phyloP scores from a whole-genome alignment of 2,329 filamentous ascomycete species.

The Colletotrichum scovillei region DNA sequence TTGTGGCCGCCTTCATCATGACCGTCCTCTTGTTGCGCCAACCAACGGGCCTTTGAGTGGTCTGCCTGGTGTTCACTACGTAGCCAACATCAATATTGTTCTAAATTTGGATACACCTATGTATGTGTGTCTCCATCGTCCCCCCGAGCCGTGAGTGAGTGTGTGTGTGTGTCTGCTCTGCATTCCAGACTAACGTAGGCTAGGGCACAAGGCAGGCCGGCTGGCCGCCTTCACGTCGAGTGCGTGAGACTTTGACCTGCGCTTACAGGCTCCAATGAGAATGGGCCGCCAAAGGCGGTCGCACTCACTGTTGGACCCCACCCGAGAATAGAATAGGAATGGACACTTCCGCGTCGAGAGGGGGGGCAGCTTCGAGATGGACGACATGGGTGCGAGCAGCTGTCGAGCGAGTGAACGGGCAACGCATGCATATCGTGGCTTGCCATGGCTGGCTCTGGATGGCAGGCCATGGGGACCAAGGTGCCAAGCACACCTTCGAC shows the following conservation, averaged over 20 bases:
- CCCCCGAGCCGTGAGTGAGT: not conserved
- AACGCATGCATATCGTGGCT: conserved; percentile 41
- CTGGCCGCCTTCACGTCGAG: conserved; percentile 26
- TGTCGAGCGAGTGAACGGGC: conserved; percentile 46
- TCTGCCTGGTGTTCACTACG: conserved; percentile 30
- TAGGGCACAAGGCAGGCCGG: conserved; percentile 31
- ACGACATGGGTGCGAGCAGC: conserved; percentile 41
- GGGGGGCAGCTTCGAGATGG: conserved; percentile 33
- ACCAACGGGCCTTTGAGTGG: conserved; percentile 30
- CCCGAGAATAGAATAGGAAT: conserved; percentile 36
- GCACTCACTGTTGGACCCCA: conserved; percentile 35
- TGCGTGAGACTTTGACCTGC: conserved; percentile 44
- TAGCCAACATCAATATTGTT: conserved; percentile 33
- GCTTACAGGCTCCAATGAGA: conserved; percentile 61
- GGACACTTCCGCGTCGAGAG: conserved; percentile 16
- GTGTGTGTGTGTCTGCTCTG: conserved; percentile 1
- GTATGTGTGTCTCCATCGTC: not conserved
- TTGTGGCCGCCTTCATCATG: conserved; percentile 59
- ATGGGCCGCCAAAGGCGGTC: conserved; percentile 39
- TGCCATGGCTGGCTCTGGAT: conserved; percentile 30
- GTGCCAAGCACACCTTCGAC: conserved; percentile 38
- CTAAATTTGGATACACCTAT: conserved; percentile 36
- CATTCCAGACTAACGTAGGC: conserved; percentile 20
- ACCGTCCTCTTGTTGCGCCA: conserved; percentile 41
- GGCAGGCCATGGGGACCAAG: conserved; percentile 15